phyloP scores from a whole-genome alignment of 805 yeast species.

The Kregervanrija fluxuum region DNA sequence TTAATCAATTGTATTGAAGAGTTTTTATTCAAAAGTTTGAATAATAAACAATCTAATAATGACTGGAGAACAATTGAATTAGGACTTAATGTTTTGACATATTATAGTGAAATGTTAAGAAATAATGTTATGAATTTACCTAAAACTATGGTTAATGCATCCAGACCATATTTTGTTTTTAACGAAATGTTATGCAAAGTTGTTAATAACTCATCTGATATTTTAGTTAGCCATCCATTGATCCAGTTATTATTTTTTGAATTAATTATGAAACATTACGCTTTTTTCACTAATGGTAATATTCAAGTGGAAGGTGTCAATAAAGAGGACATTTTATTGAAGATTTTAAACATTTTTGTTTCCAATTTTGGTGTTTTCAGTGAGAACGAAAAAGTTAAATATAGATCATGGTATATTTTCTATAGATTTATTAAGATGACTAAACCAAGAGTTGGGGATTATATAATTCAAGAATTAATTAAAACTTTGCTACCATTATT shows the following conservation, averaged over 20 bases:
- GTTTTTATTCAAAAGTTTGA: slow-evolving; percentile 21
- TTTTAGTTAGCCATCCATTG: slow-evolving; percentile 64
- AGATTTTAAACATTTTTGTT: slow-evolving; percentile 70
- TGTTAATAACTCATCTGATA: slow-evolving; percentile 27
- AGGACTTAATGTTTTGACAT: slow-evolving; percentile 76
- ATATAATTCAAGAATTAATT: slow-evolving; percentile 48
- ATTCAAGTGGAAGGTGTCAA: slow-evolving; percentile 33
- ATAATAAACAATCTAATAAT: slow-evolving; percentile 6
- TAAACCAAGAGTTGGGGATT: slow-evolving; percentile 52
- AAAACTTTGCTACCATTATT: slow-evolving; percentile 56
- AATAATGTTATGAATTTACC: slow-evolving; percentile 69
- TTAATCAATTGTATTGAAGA: slow-evolving; percentile 42
- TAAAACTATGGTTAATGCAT: slow-evolving; percentile 54
- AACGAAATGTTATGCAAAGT: slow-evolving; percentile 51
- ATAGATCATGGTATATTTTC: slow-evolving; percentile 86
- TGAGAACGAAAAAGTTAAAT: slow-evolving; percentile 62
- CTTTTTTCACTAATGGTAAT: slow-evolving; percentile 42
- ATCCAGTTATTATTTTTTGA: slow-evolving; percentile 82
- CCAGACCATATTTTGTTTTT: slow-evolving; percentile 58
- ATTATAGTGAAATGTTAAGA: slow-evolving; percentile 72
- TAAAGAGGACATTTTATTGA: slow-evolving; percentile 45
- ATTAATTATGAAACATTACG: slow-evolving; percentile 70
- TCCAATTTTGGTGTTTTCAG: slow-evolving; percentile 79
- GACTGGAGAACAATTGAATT: slow-evolving; percentile 84
- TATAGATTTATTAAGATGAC: slow-evolving; percentile 75